phyloP scores from a whole-genome alignment of 164 flowering plant species.

The Berberis vulgaris region DNA sequence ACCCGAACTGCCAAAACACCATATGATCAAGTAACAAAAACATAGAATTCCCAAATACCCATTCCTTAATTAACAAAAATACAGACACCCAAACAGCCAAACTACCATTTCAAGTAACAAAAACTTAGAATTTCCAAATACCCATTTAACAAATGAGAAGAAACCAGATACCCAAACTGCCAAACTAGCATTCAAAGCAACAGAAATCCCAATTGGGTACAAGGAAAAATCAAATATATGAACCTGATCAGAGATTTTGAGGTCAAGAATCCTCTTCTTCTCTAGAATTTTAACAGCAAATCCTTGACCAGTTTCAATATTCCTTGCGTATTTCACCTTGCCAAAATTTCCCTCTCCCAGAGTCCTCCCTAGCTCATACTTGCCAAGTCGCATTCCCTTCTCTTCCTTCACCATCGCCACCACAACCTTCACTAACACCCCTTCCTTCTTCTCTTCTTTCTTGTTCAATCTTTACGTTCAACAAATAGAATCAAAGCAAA shows the following conservation, averaged over 20 bases:
- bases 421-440: not conserved
- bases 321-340: conserved; percentile 65
- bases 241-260: conserved; percentile 75
- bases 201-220: not conserved
- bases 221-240: not conserved
- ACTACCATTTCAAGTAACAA: too few species aligned
- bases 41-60: too few species aligned
- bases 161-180: too few species aligned
- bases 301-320: conserved; percentile 46
- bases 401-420: conserved; percentile 25
- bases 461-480: too few species aligned
- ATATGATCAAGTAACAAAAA: too few species aligned
- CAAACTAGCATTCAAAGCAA: too few species aligned
- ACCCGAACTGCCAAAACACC: too few species aligned
- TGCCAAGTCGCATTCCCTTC: conserved; percentile 72
- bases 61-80: too few species aligned
- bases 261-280: conserved; percentile 48
- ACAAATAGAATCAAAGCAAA: too few species aligned
- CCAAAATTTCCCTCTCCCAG: conserved; percentile 91
- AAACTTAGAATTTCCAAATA: too few species aligned
- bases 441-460: not conserved
- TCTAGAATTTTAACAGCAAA: conserved; percentile 87
- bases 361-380: conserved; percentile 78
- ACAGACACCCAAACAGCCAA: too few species aligned
- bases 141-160: too few species aligned